Base-by-base conservation (phyloP, 768 basidiomycete species). In the Lactifluus subvellereus region DNA sequence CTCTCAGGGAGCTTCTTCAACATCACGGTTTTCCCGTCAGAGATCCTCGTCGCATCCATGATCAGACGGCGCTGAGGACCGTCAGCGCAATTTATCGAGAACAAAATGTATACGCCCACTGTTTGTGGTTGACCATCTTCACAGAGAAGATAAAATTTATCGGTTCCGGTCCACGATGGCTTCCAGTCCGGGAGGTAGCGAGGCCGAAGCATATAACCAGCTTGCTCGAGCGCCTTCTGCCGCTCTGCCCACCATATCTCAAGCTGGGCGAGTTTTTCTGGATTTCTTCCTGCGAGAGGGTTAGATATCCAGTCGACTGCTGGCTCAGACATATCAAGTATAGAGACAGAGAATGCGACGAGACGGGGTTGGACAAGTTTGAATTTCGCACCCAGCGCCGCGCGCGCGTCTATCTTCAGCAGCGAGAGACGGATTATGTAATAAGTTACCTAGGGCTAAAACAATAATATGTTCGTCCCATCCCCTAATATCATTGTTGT, bases 111-210 rank as follows among this genome's bases (percentile, higher is more conserved):
- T n/a, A 14, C 3, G 16, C 53, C 55, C 43, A 61, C 53, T 18
- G 1, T 11, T 16, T 1, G 64, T 27, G 22, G 74, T 30, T 49
- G 54, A 1, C 61, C 40, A 32, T 65, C 63, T 48, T 65, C 63
- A 30, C n/a, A 33, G 1, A 27, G 16, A 5, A 49, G 18, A 35
- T 18, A 32, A 7, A 18, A 10, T 14, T 45, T 56, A 11, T 52
- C 4, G 5, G 53, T 38, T 14, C 49, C 48, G 8, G 16, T 27
- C 57, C 57, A 57, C 16, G 57, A 49, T 8, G 57, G 57, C 27
- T 38, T 35, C 57, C 45, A 58, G 6, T 27, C 48, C 3, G 47
- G 22, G 3, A 27, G 57, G 13, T 49, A 38, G 5, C 57, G 42
- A 16, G 57, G 45, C 14, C 57, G 20, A 20, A 57, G 47, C 57